These are phyloP conservation scores for Neoscytalidium dimidiatum DNA, from an alignment of 2,329 filamentous ascomycete genomes.

Conservation along the genomic window DNA sequence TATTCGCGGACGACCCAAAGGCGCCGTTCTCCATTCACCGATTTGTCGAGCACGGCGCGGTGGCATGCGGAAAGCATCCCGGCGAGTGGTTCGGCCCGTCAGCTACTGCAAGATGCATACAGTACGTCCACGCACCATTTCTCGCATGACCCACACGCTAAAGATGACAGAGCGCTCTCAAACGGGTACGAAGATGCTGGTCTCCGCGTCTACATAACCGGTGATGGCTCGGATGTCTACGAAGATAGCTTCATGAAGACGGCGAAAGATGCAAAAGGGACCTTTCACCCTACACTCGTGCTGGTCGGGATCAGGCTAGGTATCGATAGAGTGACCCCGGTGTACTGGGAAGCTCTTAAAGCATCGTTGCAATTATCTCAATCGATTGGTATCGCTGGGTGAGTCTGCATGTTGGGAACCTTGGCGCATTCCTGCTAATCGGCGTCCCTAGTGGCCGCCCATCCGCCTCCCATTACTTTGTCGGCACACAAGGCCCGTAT, in stretches of 20 bases:
- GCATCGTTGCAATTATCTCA: constrained; percentile 82
- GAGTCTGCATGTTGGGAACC: constrained; percentile 35
- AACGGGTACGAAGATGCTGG: constrained; percentile 63
- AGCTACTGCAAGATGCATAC: constrained; percentile 89
- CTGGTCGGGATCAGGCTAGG: constrained; percentile 86
- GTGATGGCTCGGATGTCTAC: constrained; percentile 89
- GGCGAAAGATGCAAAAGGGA: constrained; percentile 65
- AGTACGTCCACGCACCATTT: constrained; percentile 58
- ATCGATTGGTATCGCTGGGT: constrained; percentile 96
- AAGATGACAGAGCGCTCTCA: constrained; percentile 66
- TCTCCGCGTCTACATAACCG: constrained; percentile 83
- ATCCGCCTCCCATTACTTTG: constrained; percentile 81
- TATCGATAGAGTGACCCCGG: constrained; percentile 90
- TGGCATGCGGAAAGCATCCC: constrained; percentile 87
- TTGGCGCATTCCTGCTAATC: background rate
- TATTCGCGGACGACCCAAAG: constrained; percentile 84
- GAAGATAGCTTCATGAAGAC: constrained; percentile 82
- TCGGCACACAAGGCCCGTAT: constrained; percentile 71
- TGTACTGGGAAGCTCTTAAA: constrained; percentile 94
- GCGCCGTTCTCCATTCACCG: constrained; percentile 94
- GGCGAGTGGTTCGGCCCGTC: constrained; percentile 99
- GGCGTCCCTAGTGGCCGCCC: constrained; percentile 71
- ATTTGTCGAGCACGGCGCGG: constrained; percentile 86
- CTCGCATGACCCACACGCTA: constrained; percentile 8
- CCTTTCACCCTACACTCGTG: constrained; percentile 82